Evolutionary conservation across 2,329 filamentous ascomycete genomes (phyloP).

Genomic region (Nemania serpens): DNA sequence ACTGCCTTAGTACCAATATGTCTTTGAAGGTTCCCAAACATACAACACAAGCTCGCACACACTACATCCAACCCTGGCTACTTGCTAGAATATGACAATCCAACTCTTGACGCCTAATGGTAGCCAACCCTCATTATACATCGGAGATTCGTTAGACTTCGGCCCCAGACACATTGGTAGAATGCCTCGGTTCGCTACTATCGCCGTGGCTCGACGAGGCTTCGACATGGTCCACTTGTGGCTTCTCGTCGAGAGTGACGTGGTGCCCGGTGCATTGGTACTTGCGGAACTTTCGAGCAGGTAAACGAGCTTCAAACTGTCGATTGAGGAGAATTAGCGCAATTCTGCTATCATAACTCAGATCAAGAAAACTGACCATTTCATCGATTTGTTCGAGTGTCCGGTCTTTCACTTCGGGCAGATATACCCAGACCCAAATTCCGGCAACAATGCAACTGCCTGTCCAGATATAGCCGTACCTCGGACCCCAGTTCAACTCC

Average conservation of each 20-base stretch:
- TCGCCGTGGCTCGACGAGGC: conserved; percentile 5
- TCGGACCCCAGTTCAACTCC: conserved; percentile 60
- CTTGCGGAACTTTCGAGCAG: conserved; percentile 44
- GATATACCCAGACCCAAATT: conserved; percentile 52
- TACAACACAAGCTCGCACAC: background rate
- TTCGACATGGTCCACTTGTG: conserved; percentile 30
- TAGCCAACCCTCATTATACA: background rate
- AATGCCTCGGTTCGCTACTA: conserved; percentile 7
- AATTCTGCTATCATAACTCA: conserved; percentile 23
- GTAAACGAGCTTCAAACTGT: conserved; percentile 45
- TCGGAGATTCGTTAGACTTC: background rate
- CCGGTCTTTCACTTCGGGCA: conserved; percentile 59
- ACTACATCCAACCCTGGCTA: background rate
- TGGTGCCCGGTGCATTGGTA: conserved; percentile 44
- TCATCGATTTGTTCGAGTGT: conserved; percentile 60
- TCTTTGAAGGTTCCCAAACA: too few species aligned
- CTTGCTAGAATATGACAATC: background rate
- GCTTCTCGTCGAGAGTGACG: conserved; percentile 33
- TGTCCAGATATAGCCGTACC: conserved; percentile 62
- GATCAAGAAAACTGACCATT: conserved; percentile 46
- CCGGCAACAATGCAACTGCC: conserved; percentile 43
- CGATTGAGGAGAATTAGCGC: conserved; percentile 10
- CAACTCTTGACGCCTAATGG: background rate
- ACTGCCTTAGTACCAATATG: too few species aligned
- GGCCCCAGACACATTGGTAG: background rate